A percentile compares a stretch with the other conserved stretches of the same genome.
Evolutionary conservation across 106 monocot genomes (phyloP).

Genomic region (Allium sativum): DNA sequence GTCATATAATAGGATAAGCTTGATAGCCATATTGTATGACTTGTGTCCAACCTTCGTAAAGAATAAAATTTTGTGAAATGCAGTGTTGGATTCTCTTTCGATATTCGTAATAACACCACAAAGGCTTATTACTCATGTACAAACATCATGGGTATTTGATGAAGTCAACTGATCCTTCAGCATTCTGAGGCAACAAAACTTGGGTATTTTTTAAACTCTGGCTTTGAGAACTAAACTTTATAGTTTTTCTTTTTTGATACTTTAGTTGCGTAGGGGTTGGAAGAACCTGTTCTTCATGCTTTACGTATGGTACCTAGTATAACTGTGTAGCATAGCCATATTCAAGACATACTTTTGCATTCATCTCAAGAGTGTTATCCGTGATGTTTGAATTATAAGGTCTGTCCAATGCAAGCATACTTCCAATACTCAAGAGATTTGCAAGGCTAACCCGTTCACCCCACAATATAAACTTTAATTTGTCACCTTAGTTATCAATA

Average conservation of each 20-base stretch:
- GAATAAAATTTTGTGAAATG: slow-evolving; percentile 57
- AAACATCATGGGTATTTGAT: no score
- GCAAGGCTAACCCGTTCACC: slow-evolving; percentile 83
- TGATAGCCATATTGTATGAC: slow-evolving; percentile 68
- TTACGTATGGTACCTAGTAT: slow-evolving; percentile 72
- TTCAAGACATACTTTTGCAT: slow-evolving; percentile 70
- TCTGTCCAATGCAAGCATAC: slow-evolving; percentile 88
- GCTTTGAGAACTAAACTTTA: slow-evolving; percentile 18
- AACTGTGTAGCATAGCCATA: slow-evolving; percentile 90
- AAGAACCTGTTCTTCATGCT: slow-evolving; percentile 79
- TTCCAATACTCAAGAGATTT: slow-evolving; percentile 87
- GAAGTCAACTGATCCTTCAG: slow-evolving; percentile 71
- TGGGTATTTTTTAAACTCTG: slow-evolving; percentile 42
- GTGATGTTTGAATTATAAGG: slow-evolving; percentile 51
- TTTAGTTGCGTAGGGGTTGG: slow-evolving; percentile 64
- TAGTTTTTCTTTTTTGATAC: slow-evolving; percentile 40
- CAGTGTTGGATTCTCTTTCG: slow-evolving; percentile 19
- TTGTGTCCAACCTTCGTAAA: slow-evolving; percentile 50
- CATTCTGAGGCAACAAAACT: slow-evolving; percentile 64
- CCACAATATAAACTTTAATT: slow-evolving; percentile 82
- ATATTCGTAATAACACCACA: slow-evolving; percentile 47
- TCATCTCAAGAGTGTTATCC: slow-evolving; percentile 18
- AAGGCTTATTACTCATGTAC: slow-evolving; percentile 65
- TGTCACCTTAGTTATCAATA: slow-evolving; percentile 62
- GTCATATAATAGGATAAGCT: slow-evolving; percentile 58